Base-by-base conservation (phyloP, 805 yeast species). In the Maudiozyma turicensis region DNA sequence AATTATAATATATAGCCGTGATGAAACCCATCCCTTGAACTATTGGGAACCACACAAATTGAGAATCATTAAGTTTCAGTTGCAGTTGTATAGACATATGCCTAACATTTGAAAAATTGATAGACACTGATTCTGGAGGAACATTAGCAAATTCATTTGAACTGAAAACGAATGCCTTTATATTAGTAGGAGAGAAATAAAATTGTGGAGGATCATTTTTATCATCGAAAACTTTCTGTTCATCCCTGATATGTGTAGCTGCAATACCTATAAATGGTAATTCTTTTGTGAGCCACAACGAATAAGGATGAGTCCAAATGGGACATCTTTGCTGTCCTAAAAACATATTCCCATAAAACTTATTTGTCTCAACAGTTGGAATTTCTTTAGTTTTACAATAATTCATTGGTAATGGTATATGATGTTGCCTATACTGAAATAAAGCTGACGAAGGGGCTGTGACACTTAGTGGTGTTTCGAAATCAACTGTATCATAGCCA, bases 11-110 rank as follows among this genome's bases (percentile, higher is more conserved):
- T 29, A 76, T 65, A 30, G 82, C 86, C 33, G 95, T 83, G 13
- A 86, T 78, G 53, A 86, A 80, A 6, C 96, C 96, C 75, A 75
- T 74, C 48, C 97, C 97, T 64, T 84, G 90, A 6, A 83, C 85
- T 48, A 85, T 59, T 4, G 91, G 90, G 38, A 77, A 61, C 34
- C 69, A 69, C 46, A 81, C 60, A 34, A 67, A 71, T 43, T 78
- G 78, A 13, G 58, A 48, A 14, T 44, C 55, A 50, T 49, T 57
- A 31, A 54, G 50, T 42, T 59, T 62, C 46, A 64, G 53, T 14
- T 64, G 52, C n/a, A 60, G 51, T 43, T 67, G 65, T 2, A 67
- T 57, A 13, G 73, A 68, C 57, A 69, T 48, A 48, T 68, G 70
- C 40, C 58, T 66, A 40, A 64, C 53, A 52, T 65, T 60, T 8